A percentile compares a stretch with the other conserved stretches of the same genome.
Evolutionary conservation across 495 filamentous ascomycete genomes (phyloP).

Genomic region (Articulospora tetracladia): DNA sequence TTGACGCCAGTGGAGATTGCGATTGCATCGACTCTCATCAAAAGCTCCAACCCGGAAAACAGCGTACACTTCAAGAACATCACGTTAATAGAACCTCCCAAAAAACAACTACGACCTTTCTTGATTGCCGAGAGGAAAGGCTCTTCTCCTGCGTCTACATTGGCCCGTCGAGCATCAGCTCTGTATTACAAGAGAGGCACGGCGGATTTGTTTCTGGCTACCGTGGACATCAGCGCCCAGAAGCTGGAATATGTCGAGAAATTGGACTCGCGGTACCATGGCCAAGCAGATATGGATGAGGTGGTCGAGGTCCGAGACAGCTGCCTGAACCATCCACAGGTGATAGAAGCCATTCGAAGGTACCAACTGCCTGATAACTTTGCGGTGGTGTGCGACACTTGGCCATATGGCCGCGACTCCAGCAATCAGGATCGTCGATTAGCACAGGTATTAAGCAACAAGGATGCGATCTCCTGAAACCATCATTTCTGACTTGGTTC

Average conservation of each 20-base stretch:
- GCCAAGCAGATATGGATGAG: constrained; percentile 17
- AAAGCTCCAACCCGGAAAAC: not conserved
- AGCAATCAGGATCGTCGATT: constrained; percentile 9
- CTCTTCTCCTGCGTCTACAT: not conserved
- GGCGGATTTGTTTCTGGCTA: constrained; percentile 10
- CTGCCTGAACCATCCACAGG: constrained; percentile 11
- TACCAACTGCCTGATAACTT: constrained; percentile 13
- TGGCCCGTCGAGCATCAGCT: constrained; percentile 11
- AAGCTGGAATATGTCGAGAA: constrained; percentile 7
- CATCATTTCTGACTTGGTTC: no score
- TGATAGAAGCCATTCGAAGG: constrained; percentile 10
- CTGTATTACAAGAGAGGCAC: constrained; percentile 17
- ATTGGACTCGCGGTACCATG: constrained; percentile 11
- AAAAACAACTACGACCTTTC: constrained; percentile 6
- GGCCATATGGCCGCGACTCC: constrained; percentile 18
- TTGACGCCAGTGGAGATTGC: no score
- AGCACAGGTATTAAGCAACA: constrained; percentile 5
- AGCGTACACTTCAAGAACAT: constrained; percentile 17
- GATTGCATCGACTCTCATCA: constrained; percentile 12
- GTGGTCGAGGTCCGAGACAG: constrained; percentile 13
- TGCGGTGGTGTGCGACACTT: constrained; percentile 15
- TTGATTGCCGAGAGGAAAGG: constrained; percentile 11
- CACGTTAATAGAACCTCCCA: constrained; percentile 13
- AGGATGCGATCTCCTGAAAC: not conserved
- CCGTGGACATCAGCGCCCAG: constrained; percentile 4